Evolutionary conservation across 2,329 filamentous ascomycete genomes (phyloP).

Genomic region (Trichoderma oligosporum): DNA sequence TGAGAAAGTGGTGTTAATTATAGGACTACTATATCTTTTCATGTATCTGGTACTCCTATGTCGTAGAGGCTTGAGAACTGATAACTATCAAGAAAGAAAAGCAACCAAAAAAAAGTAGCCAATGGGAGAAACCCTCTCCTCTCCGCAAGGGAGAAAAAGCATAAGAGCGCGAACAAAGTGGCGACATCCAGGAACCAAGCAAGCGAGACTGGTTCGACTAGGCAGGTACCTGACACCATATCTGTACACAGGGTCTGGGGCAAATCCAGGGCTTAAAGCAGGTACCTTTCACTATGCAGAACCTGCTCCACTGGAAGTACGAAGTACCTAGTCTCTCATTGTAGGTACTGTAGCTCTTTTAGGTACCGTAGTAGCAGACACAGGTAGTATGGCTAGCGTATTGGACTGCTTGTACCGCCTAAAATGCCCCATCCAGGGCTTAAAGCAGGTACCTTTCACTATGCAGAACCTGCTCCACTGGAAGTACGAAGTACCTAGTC

Average conservation of each 20-base stretch:
- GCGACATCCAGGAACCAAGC: slow-evolving; percentile 15
- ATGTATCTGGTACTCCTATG: too few species aligned
- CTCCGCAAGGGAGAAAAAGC: background rate
- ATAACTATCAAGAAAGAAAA: background rate
- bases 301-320: background rate
- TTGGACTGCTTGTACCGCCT: slow-evolving; percentile 7
- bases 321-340: background rate
- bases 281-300: background rate
- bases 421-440: slow-evolving; percentile 6
- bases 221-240: slow-evolving; percentile 5
- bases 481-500: background rate
- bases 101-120: background rate
- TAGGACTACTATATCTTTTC: too few species aligned
- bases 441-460: background rate
- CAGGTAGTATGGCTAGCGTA: slow-evolving; percentile 5
- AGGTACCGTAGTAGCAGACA: background rate
- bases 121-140: background rate
- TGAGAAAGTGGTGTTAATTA: too few species aligned
- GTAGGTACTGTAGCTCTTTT: too few species aligned
- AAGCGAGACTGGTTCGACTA: slow-evolving; percentile 9
- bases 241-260: background rate
- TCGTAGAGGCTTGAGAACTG: background rate
- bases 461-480: background rate
- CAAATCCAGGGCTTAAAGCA: background rate
- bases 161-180: slow-evolving; percentile 1